Conservation (phyloP, 345 rosid genomes). For the Cardamine chenopodiifolia region DNA sequence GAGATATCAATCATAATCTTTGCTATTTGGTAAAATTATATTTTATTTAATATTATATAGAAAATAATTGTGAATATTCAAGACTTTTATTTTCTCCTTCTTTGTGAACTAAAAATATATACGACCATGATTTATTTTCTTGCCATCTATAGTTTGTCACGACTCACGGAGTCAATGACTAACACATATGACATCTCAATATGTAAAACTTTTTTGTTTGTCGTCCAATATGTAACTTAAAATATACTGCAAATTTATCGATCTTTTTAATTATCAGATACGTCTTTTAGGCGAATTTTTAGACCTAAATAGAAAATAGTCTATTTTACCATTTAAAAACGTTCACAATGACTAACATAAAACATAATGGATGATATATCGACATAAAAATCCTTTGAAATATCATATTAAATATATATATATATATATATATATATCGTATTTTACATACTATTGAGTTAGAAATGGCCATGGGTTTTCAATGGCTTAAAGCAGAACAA, state of each 20-base stretch:
- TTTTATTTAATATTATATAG: background rate
- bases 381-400: background rate
- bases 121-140: conserved; percentile 6
- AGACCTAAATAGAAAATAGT: background rate
- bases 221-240: background rate
- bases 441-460: no score
- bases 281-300: background rate
- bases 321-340: background rate
- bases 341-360: background rate
- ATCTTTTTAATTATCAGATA: background rate
- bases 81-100: background rate
- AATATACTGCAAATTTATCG: background rate
- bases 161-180: background rate
- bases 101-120: conserved; percentile 1
- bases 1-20: background rate
- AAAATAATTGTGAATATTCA: background rate
- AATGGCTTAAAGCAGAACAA: no score
- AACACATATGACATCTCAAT: background rate
- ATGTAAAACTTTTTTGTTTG: background rate
- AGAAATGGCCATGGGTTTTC: no score
- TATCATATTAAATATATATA: background rate
- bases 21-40: no score
- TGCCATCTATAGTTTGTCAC: conserved; percentile 19
- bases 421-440: no score
- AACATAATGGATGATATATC: background rate